Evolutionary conservation across 2,329 filamentous ascomycete genomes (phyloP).

Genomic region (Penicillium rolfsii): DNA sequence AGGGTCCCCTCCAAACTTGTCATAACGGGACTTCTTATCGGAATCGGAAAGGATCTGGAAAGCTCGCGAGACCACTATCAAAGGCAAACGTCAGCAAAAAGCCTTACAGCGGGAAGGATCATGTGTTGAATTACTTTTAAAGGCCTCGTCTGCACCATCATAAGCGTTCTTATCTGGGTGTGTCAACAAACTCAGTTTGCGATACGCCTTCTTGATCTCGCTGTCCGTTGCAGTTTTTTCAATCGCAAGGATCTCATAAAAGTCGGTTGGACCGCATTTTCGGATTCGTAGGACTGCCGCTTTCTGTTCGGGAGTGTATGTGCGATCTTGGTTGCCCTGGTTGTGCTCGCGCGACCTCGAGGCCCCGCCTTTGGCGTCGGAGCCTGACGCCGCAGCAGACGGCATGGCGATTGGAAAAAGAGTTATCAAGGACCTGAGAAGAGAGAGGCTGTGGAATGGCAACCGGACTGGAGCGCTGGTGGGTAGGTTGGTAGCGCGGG

Average conservation of each 20-base stretch:
- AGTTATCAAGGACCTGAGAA: slow-evolving; percentile 2
- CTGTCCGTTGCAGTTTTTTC: slow-evolving; percentile 69
- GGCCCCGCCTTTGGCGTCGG: slow-evolving; percentile 46
- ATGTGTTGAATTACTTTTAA: slow-evolving; percentile 69
- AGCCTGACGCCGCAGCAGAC: slow-evolving; percentile 52
- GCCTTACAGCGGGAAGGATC: background rate
- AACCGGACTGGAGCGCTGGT: slow-evolving; percentile 5
- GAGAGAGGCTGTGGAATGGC: slow-evolving; percentile 9
- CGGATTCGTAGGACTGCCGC: slow-evolving; percentile 87
- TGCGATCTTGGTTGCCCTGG: slow-evolving; percentile 55
- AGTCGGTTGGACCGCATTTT: slow-evolving; percentile 80
- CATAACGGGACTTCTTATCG: slow-evolving; percentile 88
- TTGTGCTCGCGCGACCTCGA: slow-evolving; percentile 53
- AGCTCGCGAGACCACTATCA: slow-evolving; percentile 78
- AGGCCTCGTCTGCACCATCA: slow-evolving; percentile 92
- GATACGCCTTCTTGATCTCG: slow-evolving; percentile 97
- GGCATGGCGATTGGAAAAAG: slow-evolving; percentile 35
- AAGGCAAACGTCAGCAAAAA: background rate
- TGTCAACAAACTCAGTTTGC: slow-evolving; percentile 89
- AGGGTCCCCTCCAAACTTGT: slow-evolving; percentile 88
- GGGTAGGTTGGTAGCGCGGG: slow-evolving; percentile 20
- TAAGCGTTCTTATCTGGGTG: slow-evolving; percentile 99
- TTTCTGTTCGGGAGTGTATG: slow-evolving; percentile 88
- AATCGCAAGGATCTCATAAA: slow-evolving; percentile 90
- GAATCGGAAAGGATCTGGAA: slow-evolving; percentile 92